Base-by-base conservation (phyloP, 192 early-diverging fungal species). In the Coemansia sp. region DNA sequence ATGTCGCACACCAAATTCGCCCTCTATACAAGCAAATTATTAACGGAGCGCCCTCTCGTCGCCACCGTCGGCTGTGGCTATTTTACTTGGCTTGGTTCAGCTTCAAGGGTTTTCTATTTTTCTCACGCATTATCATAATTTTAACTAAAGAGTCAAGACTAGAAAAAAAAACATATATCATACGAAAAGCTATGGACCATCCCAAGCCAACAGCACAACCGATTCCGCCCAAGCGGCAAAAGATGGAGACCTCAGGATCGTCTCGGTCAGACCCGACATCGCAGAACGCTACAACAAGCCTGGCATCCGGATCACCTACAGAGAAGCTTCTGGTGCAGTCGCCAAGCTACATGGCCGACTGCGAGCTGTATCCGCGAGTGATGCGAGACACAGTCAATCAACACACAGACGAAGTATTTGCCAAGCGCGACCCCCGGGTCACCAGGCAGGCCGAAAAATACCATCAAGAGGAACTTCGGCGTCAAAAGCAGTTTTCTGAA, bases 321-420 rank as follows among this genome's bases (percentile, higher is more conserved):
- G 73, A 75, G 29, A 36, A 52, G 58, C 73, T 75, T 16, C 50
- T 75, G 7, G 65, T 54, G 0, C 56, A 61, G 32, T 71, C 68
- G 31, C 64, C 77, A 14, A 67, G 14, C 55, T 79, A 71, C 57
- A 67, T 55, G 0, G 56, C 60, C 30, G 29, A 36, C 58, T 82
- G 80, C 50, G 80, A 82, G 55, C 54, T 82, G 65, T 77, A 82
- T 40, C 80, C 80, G 8, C 63, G 64, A 28, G 75, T 68, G 0
- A 56, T 82, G 75, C 75, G 80, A 14, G 80, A 82, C 48, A 63
- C 66, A 1, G 55, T 71, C 56, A 82, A 82, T 49, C 70, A 71
- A 64, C 48, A 62, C 11, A 51, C 68, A 0, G 65, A 70, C 17
- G 72, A 72, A 1, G 75, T 64, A 4, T 62, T 82, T 8, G n/a